Evolutionary conservation across 805 yeast genomes (phyloP).

Genomic region (Teunomyces funiuensis): DNA sequence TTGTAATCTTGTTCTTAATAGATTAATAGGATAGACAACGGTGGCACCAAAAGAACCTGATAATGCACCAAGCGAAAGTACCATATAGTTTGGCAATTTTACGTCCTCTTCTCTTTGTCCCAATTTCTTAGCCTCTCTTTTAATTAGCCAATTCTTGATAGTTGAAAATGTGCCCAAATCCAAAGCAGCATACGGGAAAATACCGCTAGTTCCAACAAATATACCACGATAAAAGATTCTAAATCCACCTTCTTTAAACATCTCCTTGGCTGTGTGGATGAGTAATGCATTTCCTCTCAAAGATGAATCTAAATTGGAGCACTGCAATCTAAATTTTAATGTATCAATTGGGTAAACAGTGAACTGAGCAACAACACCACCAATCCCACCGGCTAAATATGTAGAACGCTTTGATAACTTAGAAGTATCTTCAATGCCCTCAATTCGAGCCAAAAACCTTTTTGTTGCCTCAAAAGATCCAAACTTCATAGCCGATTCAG

Average conservation of each 20-base stretch:
- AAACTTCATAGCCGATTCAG: slow-evolving; percentile 96
- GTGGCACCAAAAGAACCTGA: slow-evolving; percentile 97
- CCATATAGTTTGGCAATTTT: slow-evolving; percentile 72
- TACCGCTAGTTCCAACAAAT: slow-evolving; percentile 88
- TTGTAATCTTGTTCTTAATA: slow-evolving; percentile 89
- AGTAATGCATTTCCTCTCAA: slow-evolving; percentile 63
- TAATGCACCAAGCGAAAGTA: slow-evolving; percentile 88
- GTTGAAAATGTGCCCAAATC: slow-evolving; percentile 93
- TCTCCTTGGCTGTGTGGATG: slow-evolving; percentile 65
- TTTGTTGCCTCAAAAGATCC: slow-evolving; percentile 93
- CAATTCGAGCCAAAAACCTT: slow-evolving; percentile 65
- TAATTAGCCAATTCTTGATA: slow-evolving; percentile 72
- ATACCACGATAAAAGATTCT: slow-evolving; percentile 83
- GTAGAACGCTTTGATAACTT: slow-evolving; percentile 76
- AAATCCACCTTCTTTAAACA: slow-evolving; percentile 80
- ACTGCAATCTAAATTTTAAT: slow-evolving; percentile 87
- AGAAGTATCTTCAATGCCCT: slow-evolving; percentile 70
- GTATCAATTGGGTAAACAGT: slow-evolving; percentile 96
- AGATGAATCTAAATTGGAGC: slow-evolving; percentile 73
- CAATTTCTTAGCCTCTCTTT: slow-evolving; percentile 55
- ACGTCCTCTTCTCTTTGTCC: slow-evolving; percentile 64
- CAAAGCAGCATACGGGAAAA: slow-evolving; percentile 95
- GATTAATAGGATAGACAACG: slow-evolving; percentile 88
- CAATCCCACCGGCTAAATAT: slow-evolving; percentile 91
- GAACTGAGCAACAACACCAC: slow-evolving; percentile 92